Evolutionary conservation across 345 rosid species (phyloP), one percentile per base, ranked within the genome.

Genomic region (Fremontodendron californicum): DNA sequence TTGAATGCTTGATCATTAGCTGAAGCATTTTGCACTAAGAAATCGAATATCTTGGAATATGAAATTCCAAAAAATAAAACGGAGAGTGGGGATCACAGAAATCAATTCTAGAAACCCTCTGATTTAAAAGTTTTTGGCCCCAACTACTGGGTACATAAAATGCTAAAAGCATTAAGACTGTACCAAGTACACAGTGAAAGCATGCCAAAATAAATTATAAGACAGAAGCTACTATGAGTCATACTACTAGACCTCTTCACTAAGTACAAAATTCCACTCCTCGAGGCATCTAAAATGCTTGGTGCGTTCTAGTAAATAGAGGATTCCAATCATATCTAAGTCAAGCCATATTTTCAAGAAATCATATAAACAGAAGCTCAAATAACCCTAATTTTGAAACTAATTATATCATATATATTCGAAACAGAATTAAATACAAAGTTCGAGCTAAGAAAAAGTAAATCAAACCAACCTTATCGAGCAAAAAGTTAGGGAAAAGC

Each of bases 401-500:
- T 48, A 8, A 29, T 75, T 61, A 35, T 19, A 33, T 33, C 15
- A 33, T 11, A 9, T 18, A 15, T 25, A 6, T 29, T 64, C 6
- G 7, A 43, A 52, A 18, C 52, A 8, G 2, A 25, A 65, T 68
- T 3, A 42, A 69, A 55, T n/a, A 25, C 45, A 68, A 79, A 62
- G 31, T 64, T 42, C 23, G 64, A 75, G 65, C 35, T 12, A 52
- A 78, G 73, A 6, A 68, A 37, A 29, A 75, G 7, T 21, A 63
- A 77, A 68, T 12, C 54, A 51, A 72, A 16, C 31, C 54, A 31
- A 96, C 98, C 99, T 93, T 94, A 57, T 92, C 92, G 77, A 96
- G 97, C 74, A 92, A 78, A 79, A 94, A 88, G 80, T 92, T 93
- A 79, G 98, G 97, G 86, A 86, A 94, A 72, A 93, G 93, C 81